Evolutionary conservation across 805 yeast genomes (phyloP), one percentile per base, ranked within the genome.

Genomic region (Ogataea kodamae): DNA sequence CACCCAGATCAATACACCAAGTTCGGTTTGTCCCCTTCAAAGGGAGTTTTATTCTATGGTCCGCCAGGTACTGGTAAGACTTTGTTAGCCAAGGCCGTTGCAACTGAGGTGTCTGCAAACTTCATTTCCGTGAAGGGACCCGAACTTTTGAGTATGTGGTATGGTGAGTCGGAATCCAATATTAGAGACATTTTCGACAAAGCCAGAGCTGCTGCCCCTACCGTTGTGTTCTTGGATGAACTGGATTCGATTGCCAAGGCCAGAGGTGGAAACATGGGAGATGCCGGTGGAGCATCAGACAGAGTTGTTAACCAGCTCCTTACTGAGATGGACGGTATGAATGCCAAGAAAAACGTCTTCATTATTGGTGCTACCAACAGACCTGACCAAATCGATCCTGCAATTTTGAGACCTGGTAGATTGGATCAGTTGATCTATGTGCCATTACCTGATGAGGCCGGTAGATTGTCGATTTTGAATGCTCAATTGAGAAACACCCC

Each of bases 41-140:
- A 90, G 68, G 99, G 99, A 70, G 98, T 92, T 49, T 72, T 92
- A 61, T 92, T 92, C 74, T 92, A 84, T 62, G 99, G 99, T 52
- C 99, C 99, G 34, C 99, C 99, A 42, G 99, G 99, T 84, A 92
- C 97, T 42, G 98, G 98, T 88, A 92, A 92, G 70, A 92, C 99
- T 4, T 70, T 92, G 57, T 74, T 92, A 55, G 98, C 98, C 28
- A 92, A 92, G 68, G 99, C 99, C 35, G 97, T 92, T 51, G 99
- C 99, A 30, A 92, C 97, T 30, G 98, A 92, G 64, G 97, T 92
- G 22, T 85, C 96, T 43, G 99, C 98, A 21, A 92, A 92, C 65
- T 92, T 92, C 68, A 92, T 92, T 49, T 84, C 96, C 30, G 97
- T 90, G 35, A 88, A 88, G 68, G 97, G 97, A 50, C 97, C 97